These are phyloP conservation scores for Fusarium kyushuense DNA, from an alignment of 2,329 filamentous ascomycete species.

Conservation along the genomic window DNA sequence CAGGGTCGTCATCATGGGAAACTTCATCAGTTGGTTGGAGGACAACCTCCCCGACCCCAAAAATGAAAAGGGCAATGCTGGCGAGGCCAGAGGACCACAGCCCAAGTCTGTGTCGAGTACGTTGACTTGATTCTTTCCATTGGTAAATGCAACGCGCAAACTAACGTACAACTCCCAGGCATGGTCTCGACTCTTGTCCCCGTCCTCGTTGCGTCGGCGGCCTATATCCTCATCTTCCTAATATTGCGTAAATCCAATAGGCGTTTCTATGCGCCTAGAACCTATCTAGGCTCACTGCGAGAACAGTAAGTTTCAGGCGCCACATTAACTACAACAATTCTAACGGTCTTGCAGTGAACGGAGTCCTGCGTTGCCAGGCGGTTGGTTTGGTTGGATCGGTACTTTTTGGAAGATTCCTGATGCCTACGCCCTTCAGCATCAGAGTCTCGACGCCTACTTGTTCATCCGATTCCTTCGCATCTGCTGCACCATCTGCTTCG, in stretches of 20 bases:
- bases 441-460: constrained; percentile 89
- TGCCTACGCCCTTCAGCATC: constrained; percentile 84
- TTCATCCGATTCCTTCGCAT: constrained; percentile 88
- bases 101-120: constrained; percentile 54
- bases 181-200: constrained; percentile 66
- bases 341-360: constrained; percentile 60
- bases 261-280: constrained; percentile 68
- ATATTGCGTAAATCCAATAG: constrained; percentile 60
- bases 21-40: constrained; percentile 56
- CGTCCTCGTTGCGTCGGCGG: constrained; percentile 60
- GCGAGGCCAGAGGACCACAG: constrained; percentile 42
- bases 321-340: neutral
- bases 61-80: constrained; percentile 32
- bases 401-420: constrained; percentile 75
- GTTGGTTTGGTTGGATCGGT: constrained; percentile 71
- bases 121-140: neutral
- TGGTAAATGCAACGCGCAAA: constrained; percentile 1
- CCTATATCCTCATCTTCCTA: constrained; percentile 66
- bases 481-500: constrained; percentile 79
- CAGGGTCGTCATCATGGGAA: constrained; percentile 51
- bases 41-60: constrained; percentile 46
- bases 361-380: constrained; percentile 66
- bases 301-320: constrained; percentile 58
- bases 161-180: constrained; percentile 42
- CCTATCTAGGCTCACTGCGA: constrained; percentile 62